A percentile compares a stretch with the other conserved stretches of the same genome.
These are phyloP conservation scores for Starmerella kuoi DNA, from an alignment of 805 yeast species.

Conservation along the genomic window DNA sequence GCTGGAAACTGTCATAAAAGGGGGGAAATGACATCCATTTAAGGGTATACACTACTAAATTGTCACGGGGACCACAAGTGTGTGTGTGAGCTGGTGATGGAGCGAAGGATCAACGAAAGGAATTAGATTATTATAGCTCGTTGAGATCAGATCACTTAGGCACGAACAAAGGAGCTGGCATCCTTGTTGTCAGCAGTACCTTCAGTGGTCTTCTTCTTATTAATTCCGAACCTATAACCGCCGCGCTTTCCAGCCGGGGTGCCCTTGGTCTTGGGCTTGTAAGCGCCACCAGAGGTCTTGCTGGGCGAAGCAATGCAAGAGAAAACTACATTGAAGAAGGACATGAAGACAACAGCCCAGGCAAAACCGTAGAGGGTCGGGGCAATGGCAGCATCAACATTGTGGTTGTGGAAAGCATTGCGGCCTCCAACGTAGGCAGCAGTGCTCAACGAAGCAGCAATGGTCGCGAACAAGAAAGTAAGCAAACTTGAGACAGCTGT, in stretches of 20 bases:
- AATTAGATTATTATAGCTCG: no score
- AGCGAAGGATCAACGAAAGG: background rate
- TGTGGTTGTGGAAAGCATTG: constrained; percentile 46
- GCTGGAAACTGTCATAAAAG: no score
- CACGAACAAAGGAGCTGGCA: constrained; percentile 24
- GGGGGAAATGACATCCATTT: no score
- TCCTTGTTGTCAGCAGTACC: constrained; percentile 20
- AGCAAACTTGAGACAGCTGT: constrained; percentile 22
- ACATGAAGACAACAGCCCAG: constrained; percentile 43
- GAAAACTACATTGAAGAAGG: constrained; percentile 25
- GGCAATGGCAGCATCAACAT: constrained; percentile 26
- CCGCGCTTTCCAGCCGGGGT: constrained; percentile 36
- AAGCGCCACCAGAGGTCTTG: constrained; percentile 84
- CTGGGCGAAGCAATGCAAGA: constrained; percentile 54
- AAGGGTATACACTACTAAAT: no score
- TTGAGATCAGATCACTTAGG: no score
- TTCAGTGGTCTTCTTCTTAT: constrained; percentile 21
- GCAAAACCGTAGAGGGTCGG: constrained; percentile 41
- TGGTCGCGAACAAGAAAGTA: constrained; percentile 28
- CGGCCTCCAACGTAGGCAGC: constrained; percentile 68
- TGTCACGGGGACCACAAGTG: no score
- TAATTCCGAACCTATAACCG: constrained; percentile 22
- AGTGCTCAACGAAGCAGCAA: constrained; percentile 60
- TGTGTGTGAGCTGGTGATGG: no score
- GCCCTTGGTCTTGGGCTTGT: constrained; percentile 59